Percentiles rank a stretch among this genome's conserved stretches.
These are phyloP conservation scores for Agrocybe pediades DNA, from an alignment of 768 basidiomycete species.

Conservation along the genomic window DNA sequence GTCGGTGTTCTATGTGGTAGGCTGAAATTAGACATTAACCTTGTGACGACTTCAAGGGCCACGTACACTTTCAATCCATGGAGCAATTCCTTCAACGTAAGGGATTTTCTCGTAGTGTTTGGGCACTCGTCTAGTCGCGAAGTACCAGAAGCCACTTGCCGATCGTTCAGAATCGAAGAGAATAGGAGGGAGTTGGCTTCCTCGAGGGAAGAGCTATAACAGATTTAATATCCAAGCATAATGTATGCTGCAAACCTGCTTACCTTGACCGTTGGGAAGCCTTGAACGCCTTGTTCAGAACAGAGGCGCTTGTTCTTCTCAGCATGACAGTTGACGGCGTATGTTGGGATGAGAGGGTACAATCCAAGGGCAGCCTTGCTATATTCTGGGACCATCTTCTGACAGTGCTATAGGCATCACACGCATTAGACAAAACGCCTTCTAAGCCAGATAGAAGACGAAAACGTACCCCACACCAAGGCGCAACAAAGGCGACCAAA, in stretches of 20 bases:
- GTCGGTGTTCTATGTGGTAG: constrained; percentile 27
- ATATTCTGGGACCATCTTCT: constrained; percentile 83
- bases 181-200: constrained; percentile 59
- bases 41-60: neutral
- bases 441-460: neutral
- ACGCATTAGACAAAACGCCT: neutral
- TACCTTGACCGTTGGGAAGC: constrained; percentile 93
- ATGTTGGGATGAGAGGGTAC: constrained; percentile 81
- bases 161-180: constrained; percentile 75
- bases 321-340: constrained; percentile 92
- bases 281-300: constrained; percentile 81
- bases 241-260: neutral
- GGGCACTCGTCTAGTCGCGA: constrained; percentile 74
- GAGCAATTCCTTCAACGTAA: constrained; percentile 53
- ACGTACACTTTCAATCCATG: constrained; percentile 72
- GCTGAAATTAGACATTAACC: neutral
- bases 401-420: constrained; percentile 68
- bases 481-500: constrained; percentile 91
- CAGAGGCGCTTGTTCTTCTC: constrained; percentile 82
- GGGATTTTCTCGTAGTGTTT: constrained; percentile 65
- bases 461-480: constrained; percentile 83
- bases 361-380: constrained; percentile 79
- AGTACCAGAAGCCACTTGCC: constrained; percentile 73
- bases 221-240: neutral
- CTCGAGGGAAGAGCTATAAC: constrained; percentile 74